Evolutionary conservation across 148 eudicot species (phyloP).

Genomic region (Camellia sinensis): DNA sequence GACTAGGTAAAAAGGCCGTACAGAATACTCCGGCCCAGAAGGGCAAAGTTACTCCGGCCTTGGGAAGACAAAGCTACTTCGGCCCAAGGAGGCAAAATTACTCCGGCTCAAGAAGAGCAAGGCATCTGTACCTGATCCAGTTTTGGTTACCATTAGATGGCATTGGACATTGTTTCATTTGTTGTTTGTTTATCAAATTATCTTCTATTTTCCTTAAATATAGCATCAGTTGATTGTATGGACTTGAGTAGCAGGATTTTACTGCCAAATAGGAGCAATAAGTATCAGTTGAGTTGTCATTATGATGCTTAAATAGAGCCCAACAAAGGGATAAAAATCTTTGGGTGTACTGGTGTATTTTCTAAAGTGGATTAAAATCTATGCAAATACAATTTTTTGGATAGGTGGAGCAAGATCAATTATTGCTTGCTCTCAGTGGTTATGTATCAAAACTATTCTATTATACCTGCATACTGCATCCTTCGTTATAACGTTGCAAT

Average conservation of each 20-base stretch:
- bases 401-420: background rate
- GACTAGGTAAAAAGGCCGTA: too few relatives aligned
- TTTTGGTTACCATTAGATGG: conserved; percentile 1
- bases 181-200: background rate
- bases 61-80: too few relatives aligned
- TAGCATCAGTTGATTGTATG: background rate
- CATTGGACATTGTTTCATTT: background rate
- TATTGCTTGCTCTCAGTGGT: background rate
- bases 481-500: background rate
- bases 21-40: too few relatives aligned
- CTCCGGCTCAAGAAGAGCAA: too few relatives aligned
- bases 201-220: background rate
- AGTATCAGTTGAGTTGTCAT: background rate
- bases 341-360: background rate
- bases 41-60: too few relatives aligned
- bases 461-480: background rate
- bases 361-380: background rate
- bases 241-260: background rate
- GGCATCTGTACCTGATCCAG: background rate
- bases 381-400: background rate
- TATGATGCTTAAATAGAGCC: background rate
- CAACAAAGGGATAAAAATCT: background rate
- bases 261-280: background rate
- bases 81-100: too few relatives aligned
- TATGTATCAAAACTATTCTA: background rate